A percentile compares a stretch with the other conserved stretches of the same genome.
phyloP scores from a whole-genome alignment of 192 early-diverging fungal species.

The Chytriomyces sp. region DNA sequence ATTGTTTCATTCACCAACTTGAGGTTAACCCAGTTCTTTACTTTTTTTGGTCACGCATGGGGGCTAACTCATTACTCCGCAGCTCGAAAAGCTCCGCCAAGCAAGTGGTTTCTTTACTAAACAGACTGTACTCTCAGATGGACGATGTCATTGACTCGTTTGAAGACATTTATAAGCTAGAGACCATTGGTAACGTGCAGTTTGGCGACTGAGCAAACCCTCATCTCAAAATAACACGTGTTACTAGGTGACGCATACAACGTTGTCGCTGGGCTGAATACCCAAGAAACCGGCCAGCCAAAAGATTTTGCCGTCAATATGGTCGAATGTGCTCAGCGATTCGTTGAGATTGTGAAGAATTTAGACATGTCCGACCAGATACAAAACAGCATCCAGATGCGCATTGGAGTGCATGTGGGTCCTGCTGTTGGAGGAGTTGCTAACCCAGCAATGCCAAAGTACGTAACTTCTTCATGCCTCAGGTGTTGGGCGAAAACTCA shows the following conservation, averaged over 20 bases:
- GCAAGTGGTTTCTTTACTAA: constrained; percentile 51
- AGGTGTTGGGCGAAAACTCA: background rate
- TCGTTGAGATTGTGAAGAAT: constrained; percentile 44
- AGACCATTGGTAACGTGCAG: constrained; percentile 43
- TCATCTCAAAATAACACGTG: background rate
- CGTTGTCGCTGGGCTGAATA: constrained; percentile 50
- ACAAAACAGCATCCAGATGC: constrained; percentile 39
- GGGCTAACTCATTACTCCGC: background rate
- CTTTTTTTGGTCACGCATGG: background rate
- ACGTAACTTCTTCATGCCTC: background rate
- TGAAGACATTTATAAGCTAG: constrained; percentile 52
- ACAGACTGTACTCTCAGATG: constrained; percentile 53
- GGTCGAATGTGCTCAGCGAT: constrained; percentile 49
- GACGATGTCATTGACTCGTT: constrained; percentile 52
- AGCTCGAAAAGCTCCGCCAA: constrained; percentile 42
- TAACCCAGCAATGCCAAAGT: constrained; percentile 52
- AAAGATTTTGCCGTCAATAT: constrained; percentile 44
- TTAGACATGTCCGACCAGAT: constrained; percentile 58
- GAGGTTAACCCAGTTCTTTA: constrained; percentile 27
- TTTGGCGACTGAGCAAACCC: background rate
- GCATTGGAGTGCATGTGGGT: constrained; percentile 57
- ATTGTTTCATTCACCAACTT: constrained; percentile 56
- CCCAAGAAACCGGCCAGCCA: constrained; percentile 22
- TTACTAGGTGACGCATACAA: constrained; percentile 50
- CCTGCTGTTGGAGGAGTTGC: constrained; percentile 54